Evolutionary conservation across 2,329 filamentous ascomycete species (phyloP).

Genomic region (Cadophora sp.): DNA sequence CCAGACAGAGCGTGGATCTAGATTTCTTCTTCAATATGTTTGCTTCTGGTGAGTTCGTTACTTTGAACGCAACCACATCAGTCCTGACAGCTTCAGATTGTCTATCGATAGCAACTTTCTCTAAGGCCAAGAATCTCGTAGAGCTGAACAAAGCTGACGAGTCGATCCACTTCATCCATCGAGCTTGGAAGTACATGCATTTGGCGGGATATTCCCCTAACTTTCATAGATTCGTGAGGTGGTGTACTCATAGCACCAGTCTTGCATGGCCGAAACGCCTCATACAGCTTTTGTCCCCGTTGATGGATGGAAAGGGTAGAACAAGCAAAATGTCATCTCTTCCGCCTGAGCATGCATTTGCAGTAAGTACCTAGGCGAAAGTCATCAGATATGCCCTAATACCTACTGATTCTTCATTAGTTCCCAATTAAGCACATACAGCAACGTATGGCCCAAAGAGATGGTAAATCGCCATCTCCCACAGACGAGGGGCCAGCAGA

Average conservation of each 20-base stretch:
- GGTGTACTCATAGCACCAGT: constrained; percentile 4
- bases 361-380: not conserved
- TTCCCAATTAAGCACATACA: constrained; percentile 2
- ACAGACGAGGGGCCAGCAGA: constrained; percentile 10
- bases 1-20: constrained; percentile 21
- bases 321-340: not conserved
- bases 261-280: not conserved
- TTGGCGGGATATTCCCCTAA: constrained; percentile 25
- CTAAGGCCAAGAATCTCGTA: constrained; percentile 22
- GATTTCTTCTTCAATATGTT: constrained; percentile 27
- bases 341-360: constrained; percentile 9
- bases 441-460: not conserved
- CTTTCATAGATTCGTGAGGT: constrained; percentile 12
- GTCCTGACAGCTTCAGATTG: constrained; percentile 24
- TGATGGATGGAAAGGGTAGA: constrained; percentile 1
- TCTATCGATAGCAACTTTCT: constrained; percentile 23
- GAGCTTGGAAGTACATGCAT: constrained; percentile 28
- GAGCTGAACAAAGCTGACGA: constrained; percentile 25
- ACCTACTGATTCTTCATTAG: not conserved
- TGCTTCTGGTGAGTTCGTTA: constrained; percentile 15
- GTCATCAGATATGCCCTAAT: not conserved
- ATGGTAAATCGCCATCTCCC: not conserved
- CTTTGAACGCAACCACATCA: not conserved
- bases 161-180: constrained; percentile 17
- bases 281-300: not conserved